Evolutionary conservation across 228 moss, liverwort and hornwort species (phyloP).

Genomic region (Sphagnum magellanicum): DNA sequence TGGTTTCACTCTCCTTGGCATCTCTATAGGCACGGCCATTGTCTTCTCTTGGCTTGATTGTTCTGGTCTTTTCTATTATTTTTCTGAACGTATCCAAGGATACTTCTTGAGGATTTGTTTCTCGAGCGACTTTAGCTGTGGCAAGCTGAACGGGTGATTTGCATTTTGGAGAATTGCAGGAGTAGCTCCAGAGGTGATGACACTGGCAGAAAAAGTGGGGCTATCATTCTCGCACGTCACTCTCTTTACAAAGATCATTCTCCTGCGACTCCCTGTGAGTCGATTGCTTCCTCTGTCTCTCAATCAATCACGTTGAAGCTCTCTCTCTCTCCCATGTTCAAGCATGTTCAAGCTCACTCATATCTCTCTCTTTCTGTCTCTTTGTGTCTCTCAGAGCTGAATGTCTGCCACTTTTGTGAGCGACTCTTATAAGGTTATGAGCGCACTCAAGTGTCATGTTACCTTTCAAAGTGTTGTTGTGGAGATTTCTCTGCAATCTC

Average conservation of each 20-base stretch:
- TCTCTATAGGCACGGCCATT: slow-evolving; percentile 20
- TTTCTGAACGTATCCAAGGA: too few relatives aligned
- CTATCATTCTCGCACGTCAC: slow-evolving; percentile 15
- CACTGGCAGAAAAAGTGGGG: slow-evolving; percentile 20
- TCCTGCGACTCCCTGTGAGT: slow-evolving; percentile 17
- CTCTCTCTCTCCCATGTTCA: not conserved
- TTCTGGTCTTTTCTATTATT: too few relatives aligned
- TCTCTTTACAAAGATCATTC: slow-evolving; percentile 10
- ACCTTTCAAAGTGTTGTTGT: too few relatives aligned
- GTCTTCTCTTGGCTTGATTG: not conserved
- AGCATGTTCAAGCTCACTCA: not conserved
- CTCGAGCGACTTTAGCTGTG: not conserved
- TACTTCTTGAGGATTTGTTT: not conserved
- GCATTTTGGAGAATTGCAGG: slow-evolving; percentile 5
- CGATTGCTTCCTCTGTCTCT: not conserved
- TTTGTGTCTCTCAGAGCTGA: too few relatives aligned
- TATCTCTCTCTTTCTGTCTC: too few relatives aligned
- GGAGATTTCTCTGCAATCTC: too few relatives aligned
- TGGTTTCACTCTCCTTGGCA: slow-evolving; percentile 19
- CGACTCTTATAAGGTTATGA: too few relatives aligned
- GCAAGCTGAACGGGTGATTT: not conserved
- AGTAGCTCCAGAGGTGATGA: slow-evolving; percentile 16
- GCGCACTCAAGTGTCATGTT: too few relatives aligned
- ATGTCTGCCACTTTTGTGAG: too few relatives aligned
- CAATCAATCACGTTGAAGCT: not conserved